These are phyloP conservation scores for Postia placenta DNA, from an alignment of 768 basidiomycete species.

Conservation along the genomic window DNA sequence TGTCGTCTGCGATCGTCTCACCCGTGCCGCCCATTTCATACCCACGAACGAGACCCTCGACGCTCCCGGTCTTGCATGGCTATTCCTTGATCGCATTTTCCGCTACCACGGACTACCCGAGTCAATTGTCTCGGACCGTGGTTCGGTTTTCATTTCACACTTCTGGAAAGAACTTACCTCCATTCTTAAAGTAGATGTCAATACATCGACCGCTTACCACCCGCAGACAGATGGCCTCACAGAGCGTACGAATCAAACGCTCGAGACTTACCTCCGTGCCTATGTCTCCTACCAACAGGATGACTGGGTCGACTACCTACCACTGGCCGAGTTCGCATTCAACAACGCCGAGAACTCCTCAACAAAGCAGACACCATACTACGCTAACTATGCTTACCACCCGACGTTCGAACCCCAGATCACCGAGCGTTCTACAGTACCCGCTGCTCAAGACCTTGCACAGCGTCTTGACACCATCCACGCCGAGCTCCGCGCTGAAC, in stretches of 20 bases:
- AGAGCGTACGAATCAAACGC: constrained; percentile 31
- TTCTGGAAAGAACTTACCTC: constrained; percentile 8
- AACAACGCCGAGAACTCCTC: constrained; percentile 31
- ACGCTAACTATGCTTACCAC: constrained; percentile 7
- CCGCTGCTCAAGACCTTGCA: constrained; percentile 27
- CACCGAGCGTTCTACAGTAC: constrained; percentile 23
- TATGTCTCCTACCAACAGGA: constrained; percentile 35
- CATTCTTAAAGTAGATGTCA: constrained; percentile 8
- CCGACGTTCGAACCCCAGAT: constrained; percentile 25
- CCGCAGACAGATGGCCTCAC: constrained; percentile 37
- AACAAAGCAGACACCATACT: constrained; percentile 16
- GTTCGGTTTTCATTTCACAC: constrained; percentile 9
- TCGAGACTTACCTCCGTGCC: constrained; percentile 32
- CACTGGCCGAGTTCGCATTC: constrained; percentile 35
- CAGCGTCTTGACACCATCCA: constrained; percentile 26
- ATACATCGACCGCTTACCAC: constrained; percentile 36
- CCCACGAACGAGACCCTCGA: constrained; percentile 3
- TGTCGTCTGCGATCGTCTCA: constrained; percentile 16
- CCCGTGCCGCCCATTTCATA: constrained; percentile 4
- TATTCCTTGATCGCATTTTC: constrained; percentile 7
- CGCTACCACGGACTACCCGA: constrained; percentile 12
- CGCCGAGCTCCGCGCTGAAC: constrained; percentile 27
- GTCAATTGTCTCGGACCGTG: constrained; percentile 13
- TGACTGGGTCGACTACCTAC: constrained; percentile 35
- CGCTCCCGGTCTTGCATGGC: constrained; percentile 4